Base-by-base conservation (phyloP, 176 grass and related monocot species). In the Musa schizocarpa region DNA sequence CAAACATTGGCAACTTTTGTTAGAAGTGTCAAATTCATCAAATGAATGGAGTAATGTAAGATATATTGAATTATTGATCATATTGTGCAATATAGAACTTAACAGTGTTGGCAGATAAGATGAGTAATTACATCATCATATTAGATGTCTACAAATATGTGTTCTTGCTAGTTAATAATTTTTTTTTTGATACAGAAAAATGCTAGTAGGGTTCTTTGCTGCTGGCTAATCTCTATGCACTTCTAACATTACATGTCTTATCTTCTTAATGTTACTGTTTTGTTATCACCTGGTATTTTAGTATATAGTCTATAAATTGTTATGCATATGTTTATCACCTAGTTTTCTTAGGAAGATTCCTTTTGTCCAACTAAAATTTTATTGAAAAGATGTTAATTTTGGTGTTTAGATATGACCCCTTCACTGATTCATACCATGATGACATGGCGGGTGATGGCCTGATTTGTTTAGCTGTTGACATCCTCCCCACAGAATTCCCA, bases 401-500 rank as follows among this genome's bases (percentile, higher is more conserved):
- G 20, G 24, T 64, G 69, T 11, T 70, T 82, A 98, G 90, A 78
- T 93, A 98, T 64, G 58, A 98, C 78, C 80, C 90, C 20, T 91
- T 69, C 20, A 85, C 72, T 81, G 82, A 91, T 91, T 93, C 84
- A 16, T 91, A 85, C 78, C 84, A 93, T 86, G 90, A 89, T 56
- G 84, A 91, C 69, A 89, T 93, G 90, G 84, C 82, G 76, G 86
- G 90, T 55, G 65, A 85, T 52, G 94, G 94, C 69, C 68, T 98
- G 49, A 81, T 93, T 76, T 97, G 90, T 80, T 87, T 93, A 88
- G 90, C 94, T 80, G 90, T 89, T 66, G 94, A 98, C 79, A 98
- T 89, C 67, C 90, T 98, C 43, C 94, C 94, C 67, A 98, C 94
- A 53, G 90, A 98, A 64, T 98, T 98, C 65, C 93, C 94, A 64